Percentiles rank a stretch among this genome's conserved stretches.
Evolutionary conservation across 352 stramenopile species (phyloP).

Genomic region (Pythium periplocum): DNA sequence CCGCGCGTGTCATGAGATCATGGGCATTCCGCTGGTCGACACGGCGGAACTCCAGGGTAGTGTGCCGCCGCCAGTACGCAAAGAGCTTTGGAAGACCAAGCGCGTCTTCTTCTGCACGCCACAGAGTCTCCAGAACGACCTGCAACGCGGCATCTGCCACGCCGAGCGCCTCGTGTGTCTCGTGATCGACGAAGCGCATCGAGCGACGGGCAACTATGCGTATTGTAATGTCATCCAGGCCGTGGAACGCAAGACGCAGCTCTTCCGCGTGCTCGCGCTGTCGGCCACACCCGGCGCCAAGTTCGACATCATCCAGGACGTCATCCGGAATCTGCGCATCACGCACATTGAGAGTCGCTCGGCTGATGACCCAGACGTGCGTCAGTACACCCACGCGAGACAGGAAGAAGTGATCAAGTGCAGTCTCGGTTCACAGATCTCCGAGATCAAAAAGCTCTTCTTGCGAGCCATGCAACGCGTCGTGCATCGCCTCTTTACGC

Average conservation of each 20-base stretch:
- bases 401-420: constrained; percentile 85
- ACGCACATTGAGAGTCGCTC: constrained; percentile 93
- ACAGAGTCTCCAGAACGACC: constrained; percentile 97
- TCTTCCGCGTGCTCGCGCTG: constrained; percentile 92
- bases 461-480: constrained; percentile 57
- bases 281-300: constrained; percentile 96
- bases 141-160: constrained; percentile 75
- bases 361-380: constrained; percentile 94
- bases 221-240: constrained; percentile 91
- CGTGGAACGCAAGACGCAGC: constrained; percentile 53
- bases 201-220: constrained; percentile 95
- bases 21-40: constrained; percentile 89
- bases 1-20: constrained; percentile 92
- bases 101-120: constrained; percentile 99
- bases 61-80: constrained; percentile 56
- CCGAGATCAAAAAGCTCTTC: constrained; percentile 60
- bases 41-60: constrained; percentile 85
- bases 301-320: constrained; percentile 93
- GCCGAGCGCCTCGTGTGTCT: constrained; percentile 92
- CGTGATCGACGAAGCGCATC: constrained; percentile 98
- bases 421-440: constrained; percentile 48
- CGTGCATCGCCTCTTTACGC: constrained; percentile 42
- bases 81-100: constrained; percentile 88
- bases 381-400: constrained; percentile 76
- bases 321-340: constrained; percentile 94